Evolutionary conservation across 1,284 basidiomycete genomes (phyloP).

Genomic region (Puccinia polysora): DNA sequence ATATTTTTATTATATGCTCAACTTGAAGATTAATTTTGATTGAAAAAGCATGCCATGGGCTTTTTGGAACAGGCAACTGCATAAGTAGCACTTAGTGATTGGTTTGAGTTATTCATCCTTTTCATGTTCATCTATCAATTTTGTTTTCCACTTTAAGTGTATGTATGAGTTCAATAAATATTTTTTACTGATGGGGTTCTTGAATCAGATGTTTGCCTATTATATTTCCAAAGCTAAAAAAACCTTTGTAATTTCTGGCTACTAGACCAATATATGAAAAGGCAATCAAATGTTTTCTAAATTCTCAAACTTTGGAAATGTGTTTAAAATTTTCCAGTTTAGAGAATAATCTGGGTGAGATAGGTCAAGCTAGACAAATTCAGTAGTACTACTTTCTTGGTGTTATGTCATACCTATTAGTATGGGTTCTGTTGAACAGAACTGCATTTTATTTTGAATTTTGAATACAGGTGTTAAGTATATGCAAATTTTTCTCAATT

Average conservation of each 20-base stretch:
- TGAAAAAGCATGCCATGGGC: too few species aligned
- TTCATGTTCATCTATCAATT: not conserved
- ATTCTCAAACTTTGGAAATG: too few species aligned
- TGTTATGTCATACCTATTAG: too few species aligned
- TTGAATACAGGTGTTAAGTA: conserved; percentile 55
- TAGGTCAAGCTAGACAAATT: conserved; percentile 84
- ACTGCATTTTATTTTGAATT: too few species aligned
- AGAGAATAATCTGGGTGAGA: conserved; percentile 96
- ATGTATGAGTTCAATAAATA: conserved; percentile 16
- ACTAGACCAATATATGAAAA: too few species aligned
- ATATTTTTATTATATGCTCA: too few species aligned
- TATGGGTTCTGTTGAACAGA: too few species aligned
- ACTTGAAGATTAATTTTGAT: too few species aligned
- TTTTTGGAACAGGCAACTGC: too few species aligned
- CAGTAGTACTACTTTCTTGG: too few species aligned
- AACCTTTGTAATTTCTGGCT: conserved; percentile 90
- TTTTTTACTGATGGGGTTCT: too few species aligned
- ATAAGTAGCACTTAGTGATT: conserved; percentile 79
- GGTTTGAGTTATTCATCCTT: conserved; percentile 70
- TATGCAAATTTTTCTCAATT: conserved; percentile 97
- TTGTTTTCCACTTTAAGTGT: not conserved
- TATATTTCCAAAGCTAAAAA: conserved; percentile 95
- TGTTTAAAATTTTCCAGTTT: conserved; percentile 89
- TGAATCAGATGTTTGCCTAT: conserved; percentile 86
- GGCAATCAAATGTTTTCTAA: too few species aligned